Conservation (phyloP, 345 rosid genomes). For the Gossypium mustelinum region DNA sequence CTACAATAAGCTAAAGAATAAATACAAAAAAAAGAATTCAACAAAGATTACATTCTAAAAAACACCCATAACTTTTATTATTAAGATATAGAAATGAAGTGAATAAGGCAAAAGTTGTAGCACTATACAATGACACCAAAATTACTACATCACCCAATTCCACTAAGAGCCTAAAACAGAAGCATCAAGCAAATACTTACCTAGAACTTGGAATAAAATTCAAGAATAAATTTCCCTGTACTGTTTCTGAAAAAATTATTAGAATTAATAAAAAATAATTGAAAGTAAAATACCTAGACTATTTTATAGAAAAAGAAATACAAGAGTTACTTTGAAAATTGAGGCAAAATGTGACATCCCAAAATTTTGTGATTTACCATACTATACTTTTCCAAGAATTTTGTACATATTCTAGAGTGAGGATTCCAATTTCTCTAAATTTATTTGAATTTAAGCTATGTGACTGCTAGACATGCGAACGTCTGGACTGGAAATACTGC, state of each 20-base stretch:
- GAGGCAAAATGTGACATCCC: slow-evolving; percentile 35
- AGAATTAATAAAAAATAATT: neutral
- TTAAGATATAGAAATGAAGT: too few relatives aligned
- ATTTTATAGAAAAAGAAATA: neutral
- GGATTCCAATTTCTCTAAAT: too few relatives aligned
- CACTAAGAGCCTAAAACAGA: slow-evolving; percentile 50
- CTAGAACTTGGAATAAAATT: neutral
- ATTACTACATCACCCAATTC: slow-evolving; percentile 67
- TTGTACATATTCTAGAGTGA: too few relatives aligned
- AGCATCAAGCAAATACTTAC: neutral
- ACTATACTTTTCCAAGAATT: too few relatives aligned
- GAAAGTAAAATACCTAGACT: neutral
- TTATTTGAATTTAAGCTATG: too few relatives aligned
- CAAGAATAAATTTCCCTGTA: neutral
- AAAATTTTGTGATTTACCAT: too few relatives aligned
- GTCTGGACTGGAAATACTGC: too few relatives aligned
- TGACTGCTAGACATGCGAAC: too few relatives aligned
- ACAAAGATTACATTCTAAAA: slow-evolving; percentile 62
- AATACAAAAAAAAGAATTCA: neutral
- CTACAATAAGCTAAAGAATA: neutral
- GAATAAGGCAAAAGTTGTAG: slow-evolving; percentile 33
- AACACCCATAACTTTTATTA: slow-evolving; percentile 67
- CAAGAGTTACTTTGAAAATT: neutral
- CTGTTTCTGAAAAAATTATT: neutral
- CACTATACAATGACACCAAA: slow-evolving; percentile 70